Conservation (phyloP, 306 rosid species). For the Abrus pulchellus region DNA sequence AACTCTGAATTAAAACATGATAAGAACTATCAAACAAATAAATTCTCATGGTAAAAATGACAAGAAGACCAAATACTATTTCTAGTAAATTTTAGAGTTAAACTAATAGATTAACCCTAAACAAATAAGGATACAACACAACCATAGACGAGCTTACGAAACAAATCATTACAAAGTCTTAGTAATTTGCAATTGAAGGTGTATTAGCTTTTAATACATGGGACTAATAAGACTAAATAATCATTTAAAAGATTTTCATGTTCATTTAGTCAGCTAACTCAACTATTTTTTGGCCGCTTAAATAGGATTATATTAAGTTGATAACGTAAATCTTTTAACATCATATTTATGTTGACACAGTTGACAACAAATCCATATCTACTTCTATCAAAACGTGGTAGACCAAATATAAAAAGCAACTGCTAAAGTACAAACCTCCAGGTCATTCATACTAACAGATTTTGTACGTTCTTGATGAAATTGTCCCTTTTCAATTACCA, state of each 20-base stretch:
- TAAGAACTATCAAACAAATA: background rate
- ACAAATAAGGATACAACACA: slow-evolving; percentile 1
- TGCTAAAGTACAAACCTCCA: slow-evolving; percentile 66
- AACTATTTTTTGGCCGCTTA: background rate
- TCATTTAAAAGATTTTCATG: background rate
- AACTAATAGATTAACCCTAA: background rate
- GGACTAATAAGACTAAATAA: background rate
- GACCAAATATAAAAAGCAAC: background rate
- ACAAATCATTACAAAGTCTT: background rate
- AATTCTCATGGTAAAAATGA: background rate
- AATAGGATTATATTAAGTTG: background rate
- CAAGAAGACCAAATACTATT: background rate
- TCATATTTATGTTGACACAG: background rate
- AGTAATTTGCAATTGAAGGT: background rate
- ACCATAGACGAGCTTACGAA: background rate
- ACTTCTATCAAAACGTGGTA: background rate
- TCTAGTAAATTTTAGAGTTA: background rate
- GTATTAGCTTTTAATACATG: slow-evolving; percentile 6
- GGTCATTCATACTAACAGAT: slow-evolving; percentile 39
- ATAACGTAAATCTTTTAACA: slow-evolving; percentile 1
- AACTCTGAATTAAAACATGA: slow-evolving; percentile 31
- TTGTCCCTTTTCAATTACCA: slow-evolving; percentile 93
- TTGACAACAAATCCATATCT: background rate
- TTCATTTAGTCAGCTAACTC: background rate
- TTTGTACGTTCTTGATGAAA: slow-evolving; percentile 80